These are phyloP conservation scores for Fusarium illudens DNA, from an alignment of 2,329 filamentous ascomycete genomes.

Conservation along the genomic window DNA sequence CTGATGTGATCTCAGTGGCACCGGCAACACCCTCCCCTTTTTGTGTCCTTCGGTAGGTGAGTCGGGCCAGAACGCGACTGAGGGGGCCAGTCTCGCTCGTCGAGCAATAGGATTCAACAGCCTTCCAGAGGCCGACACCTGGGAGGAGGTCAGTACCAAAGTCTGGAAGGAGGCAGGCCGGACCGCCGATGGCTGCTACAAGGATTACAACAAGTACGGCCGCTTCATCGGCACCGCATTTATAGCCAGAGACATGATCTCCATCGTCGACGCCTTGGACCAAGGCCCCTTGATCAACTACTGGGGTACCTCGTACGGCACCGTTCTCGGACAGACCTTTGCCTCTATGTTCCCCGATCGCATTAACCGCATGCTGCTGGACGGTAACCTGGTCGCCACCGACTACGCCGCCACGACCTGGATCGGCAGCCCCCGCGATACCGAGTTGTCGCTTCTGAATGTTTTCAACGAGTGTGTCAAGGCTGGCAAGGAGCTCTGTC, in stretches of 20 bases:
- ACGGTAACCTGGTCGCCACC: conserved; percentile 20
- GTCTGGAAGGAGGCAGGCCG: not conserved
- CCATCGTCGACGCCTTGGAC: conserved; percentile 48
- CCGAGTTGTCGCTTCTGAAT: not conserved
- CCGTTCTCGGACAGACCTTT: conserved; percentile 27
- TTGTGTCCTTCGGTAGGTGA: not conserved
- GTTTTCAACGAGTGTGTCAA: not conserved
- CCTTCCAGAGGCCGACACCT: not conserved
- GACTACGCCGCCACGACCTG: conserved; percentile 8
- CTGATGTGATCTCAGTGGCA: not conserved
- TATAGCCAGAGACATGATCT: conserved; percentile 50
- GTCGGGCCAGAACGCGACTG: not conserved
- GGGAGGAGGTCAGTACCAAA: not conserved
- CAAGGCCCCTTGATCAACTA: conserved; percentile 47
- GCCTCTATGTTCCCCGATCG: conserved; percentile 37
- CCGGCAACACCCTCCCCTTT: conserved; percentile 15
- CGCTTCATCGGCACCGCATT: conserved; percentile 45
- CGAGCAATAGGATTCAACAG: not conserved
- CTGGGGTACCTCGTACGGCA: conserved; percentile 44
- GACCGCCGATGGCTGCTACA: conserved; percentile 31
- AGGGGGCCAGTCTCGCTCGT: not conserved
- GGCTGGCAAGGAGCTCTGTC: not conserved
- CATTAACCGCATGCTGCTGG: conserved; percentile 28
- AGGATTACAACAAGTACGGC: conserved; percentile 33
- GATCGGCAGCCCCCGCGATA: not conserved